Evolutionary conservation across 371 early-diverging fungal species (phyloP), one percentile per base, ranked within the genome.

Genomic region (Mortierella sp.): DNA sequence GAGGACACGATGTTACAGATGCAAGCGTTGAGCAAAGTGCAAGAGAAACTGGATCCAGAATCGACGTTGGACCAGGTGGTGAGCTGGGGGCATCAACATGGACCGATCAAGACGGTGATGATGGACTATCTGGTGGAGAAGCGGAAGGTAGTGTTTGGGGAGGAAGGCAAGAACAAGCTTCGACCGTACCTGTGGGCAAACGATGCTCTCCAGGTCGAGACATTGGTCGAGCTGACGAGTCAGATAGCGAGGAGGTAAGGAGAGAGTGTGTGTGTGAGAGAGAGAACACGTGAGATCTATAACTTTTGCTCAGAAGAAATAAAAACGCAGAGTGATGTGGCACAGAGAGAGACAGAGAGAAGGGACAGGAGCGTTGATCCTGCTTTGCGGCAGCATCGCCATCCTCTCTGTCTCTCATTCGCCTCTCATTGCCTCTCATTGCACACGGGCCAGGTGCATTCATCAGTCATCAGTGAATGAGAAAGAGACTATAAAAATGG

Each of bases 101-200:
- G 64, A 18, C 72, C 71, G n/a, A 64, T 76, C 52, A 70, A 68
- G 16, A 18, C 62, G 1, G 51, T 76, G 0, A 71, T 76, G 68
- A 25, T 76, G 64, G 57, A 64, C 44, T 76, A 67, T 43, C 21
- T 76, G 50, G 56, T 71, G 11, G 57, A 71, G 46, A 64, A 71
- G 47, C 56, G 76, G 1, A 26, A 65, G 19, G 71, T 58, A 9
- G 64, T 76, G 14, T 76, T 76, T 68, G 76, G 76, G 6, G 57
- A 63, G 9, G 76, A 76, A 19, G 57, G 60, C 12, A 48, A n/a
- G 4, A 76, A 64, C 53, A 58, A 58, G 30, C 15, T 76, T 47
- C 37, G 71, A 45, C 72, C 76, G 14, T 76, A 76, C 57, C 28
- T 76, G 23, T 76, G 67, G 67, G 68, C 76, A 1, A 72, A 76